Percentiles rank a stretch among this genome's conserved stretches.
Conservation (phyloP, 331 rosid species). For the Telfairia occidentalis region DNA sequence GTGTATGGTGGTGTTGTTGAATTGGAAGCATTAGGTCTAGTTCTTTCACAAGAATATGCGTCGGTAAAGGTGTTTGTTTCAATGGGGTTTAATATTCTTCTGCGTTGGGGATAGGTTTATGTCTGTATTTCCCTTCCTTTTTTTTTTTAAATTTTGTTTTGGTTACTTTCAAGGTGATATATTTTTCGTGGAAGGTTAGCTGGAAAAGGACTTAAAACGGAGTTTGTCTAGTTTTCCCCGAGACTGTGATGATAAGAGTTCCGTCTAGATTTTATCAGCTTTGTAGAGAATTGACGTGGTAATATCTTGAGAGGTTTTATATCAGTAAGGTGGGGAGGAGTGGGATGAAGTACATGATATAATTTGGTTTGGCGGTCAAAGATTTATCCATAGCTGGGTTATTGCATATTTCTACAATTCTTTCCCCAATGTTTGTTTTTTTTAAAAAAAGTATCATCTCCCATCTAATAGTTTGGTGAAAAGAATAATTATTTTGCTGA, state of each 20-base stretch:
- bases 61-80: background rate
- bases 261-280: background rate
- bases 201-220: background rate
- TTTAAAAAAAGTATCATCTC: background rate
- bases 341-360: background rate
- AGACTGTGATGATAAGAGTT: background rate
- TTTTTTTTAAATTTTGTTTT: background rate
- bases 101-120: background rate
- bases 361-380: background rate
- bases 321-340: background rate
- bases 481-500: background rate
- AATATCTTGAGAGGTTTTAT: background rate
- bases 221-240: background rate
- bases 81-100: background rate
- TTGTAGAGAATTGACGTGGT: background rate
- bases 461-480: background rate
- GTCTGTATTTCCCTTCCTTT: background rate
- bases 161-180: background rate
- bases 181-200: background rate
- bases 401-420: background rate
- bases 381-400: background rate
- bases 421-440: background rate
- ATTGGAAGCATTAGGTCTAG: background rate
- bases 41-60: background rate
- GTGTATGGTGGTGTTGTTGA: background rate